Base-by-base conservation (phyloP, 345 rosid species). In the Linum lewisii region DNA sequence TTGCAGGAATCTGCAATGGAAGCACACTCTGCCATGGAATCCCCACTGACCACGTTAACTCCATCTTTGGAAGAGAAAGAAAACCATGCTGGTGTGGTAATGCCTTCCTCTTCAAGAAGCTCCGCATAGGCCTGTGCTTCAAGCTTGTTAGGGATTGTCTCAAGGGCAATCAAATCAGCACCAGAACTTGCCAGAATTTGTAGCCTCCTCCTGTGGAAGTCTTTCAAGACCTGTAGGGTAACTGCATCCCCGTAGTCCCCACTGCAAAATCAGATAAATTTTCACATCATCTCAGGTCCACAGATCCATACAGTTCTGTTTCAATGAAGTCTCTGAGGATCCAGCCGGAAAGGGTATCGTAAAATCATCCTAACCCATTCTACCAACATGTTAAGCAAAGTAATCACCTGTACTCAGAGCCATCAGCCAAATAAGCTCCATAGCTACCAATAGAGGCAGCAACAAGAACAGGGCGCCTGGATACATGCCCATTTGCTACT, bases 371-470 rank as follows among this genome's bases (percentile, higher is more conserved):
- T 29, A 1, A 29, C 7, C 34, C 34, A n/a, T 34, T 34, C 1
- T 6, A 34, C 38, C 10, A 34, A n/a, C n/a, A n/a, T n/a, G 38
- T 34, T 34, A 13, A 14, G 51, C 7, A 0, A 7, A 8, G 6
- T 4, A 6, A 22, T 66, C 37, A 82, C 96, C 90, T 88, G 63
- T 91, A 91, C 67, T 91, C 98, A 2, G 98, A 88, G 8, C 95
- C 98, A 76, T 88, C 96, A 22, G 96, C 90, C 69, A 91, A 79
- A 79, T 81, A 86, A 72, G 96, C 98, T 13, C 96, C 98, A 64
- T 91, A 91, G 77, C 95, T 91, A 62, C 98, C 96, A 13, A 91
- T 79, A n/a, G 96, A 91, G 59, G 92, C 95, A 47, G 96, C 96
- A 7, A 91, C 81, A 5, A 91, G 70, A 74, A 88, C 59, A 0